Conservation (phyloP, 2,329 filamentous ascomycete genomes). For the Venturiaceae sp. region DNA sequence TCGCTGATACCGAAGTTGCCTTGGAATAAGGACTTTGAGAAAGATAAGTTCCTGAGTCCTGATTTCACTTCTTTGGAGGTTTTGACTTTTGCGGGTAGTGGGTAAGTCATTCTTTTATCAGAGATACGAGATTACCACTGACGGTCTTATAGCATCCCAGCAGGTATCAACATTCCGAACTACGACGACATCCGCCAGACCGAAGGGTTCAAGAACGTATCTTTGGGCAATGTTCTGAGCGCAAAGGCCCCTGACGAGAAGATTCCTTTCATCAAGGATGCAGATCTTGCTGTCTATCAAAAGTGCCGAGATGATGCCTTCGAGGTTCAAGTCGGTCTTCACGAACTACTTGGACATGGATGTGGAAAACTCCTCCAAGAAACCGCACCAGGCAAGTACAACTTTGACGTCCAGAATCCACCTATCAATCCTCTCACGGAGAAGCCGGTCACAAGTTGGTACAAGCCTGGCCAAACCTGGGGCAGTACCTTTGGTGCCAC, state of each 20-base stretch:
- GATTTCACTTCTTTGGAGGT: slow-evolving; percentile 96
- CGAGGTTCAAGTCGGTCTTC: slow-evolving; percentile 90
- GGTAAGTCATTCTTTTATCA: slow-evolving; percentile 18
- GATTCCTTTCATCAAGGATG: slow-evolving; percentile 76
- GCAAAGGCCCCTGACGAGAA: slow-evolving; percentile 89
- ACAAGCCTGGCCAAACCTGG: slow-evolving; percentile 94
- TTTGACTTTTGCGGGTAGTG: slow-evolving; percentile 62
- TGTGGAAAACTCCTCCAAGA: slow-evolving; percentile 92
- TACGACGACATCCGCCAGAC: slow-evolving; percentile 72
- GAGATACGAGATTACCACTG: slow-evolving; percentile 1
- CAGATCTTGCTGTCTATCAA: slow-evolving; percentile 68
- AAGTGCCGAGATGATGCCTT: slow-evolving; percentile 81
- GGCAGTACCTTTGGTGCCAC: slow-evolving; percentile 82
- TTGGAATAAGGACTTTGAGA: slow-evolving; percentile 84
- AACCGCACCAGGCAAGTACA: slow-evolving; percentile 69
- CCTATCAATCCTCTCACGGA: slow-evolving; percentile 71
- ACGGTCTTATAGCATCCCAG: slow-evolving; percentile 37
- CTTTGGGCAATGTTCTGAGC: slow-evolving; percentile 82
- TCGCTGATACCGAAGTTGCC: slow-evolving; percentile 80
- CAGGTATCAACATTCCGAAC: slow-evolving; percentile 49
- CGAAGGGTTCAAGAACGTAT: slow-evolving; percentile 88
- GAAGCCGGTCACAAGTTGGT: slow-evolving; percentile 75
- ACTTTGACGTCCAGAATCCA: slow-evolving; percentile 77
- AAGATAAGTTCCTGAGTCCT: slow-evolving; percentile 88
- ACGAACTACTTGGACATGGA: slow-evolving; percentile 81